Percentiles rank a stretch among this genome's conserved stretches.
Evolutionary conservation across 495 filamentous ascomycete species (phyloP).

Genomic region (Lophium mytilinum): DNA sequence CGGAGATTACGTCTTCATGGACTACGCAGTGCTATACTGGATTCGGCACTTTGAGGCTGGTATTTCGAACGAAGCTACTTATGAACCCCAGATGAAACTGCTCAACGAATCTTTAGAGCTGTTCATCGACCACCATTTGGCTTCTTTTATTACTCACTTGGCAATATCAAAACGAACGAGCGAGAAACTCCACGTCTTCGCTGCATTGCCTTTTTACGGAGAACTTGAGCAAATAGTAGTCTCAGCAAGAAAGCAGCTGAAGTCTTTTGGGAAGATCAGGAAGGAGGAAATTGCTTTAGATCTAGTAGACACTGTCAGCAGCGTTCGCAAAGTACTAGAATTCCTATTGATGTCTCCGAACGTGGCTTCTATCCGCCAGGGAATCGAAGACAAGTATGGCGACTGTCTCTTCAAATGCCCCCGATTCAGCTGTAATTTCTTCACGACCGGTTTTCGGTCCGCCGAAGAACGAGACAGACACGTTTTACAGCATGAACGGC

Average conservation of each 20-base stretch:
- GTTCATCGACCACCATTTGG: constrained; percentile 3
- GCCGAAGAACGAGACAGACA: constrained; percentile 2
- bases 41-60: constrained; percentile 6
- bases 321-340: constrained; percentile 1
- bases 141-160: not conserved
- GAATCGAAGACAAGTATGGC: constrained; percentile 1
- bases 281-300: not conserved
- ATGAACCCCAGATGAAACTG: not conserved
- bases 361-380: not conserved
- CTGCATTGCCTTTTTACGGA: not conserved
- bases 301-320: not conserved
- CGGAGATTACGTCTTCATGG: constrained; percentile 8
- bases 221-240: not conserved
- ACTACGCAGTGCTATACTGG: constrained; percentile 10
- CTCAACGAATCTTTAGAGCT: constrained; percentile 2
- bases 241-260: constrained; percentile 2
- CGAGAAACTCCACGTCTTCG: not conserved
- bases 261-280: not conserved
- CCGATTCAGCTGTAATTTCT: constrained; percentile 6
- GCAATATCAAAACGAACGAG: not conserved
- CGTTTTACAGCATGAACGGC: constrained; percentile 5
- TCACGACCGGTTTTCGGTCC: constrained; percentile 1
- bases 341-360: not conserved
- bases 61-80: not conserved
- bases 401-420: constrained; percentile 9